These are phyloP conservation scores for Nicotiana undulata DNA, from an alignment of 257 asterid species.

Conservation along the genomic window DNA sequence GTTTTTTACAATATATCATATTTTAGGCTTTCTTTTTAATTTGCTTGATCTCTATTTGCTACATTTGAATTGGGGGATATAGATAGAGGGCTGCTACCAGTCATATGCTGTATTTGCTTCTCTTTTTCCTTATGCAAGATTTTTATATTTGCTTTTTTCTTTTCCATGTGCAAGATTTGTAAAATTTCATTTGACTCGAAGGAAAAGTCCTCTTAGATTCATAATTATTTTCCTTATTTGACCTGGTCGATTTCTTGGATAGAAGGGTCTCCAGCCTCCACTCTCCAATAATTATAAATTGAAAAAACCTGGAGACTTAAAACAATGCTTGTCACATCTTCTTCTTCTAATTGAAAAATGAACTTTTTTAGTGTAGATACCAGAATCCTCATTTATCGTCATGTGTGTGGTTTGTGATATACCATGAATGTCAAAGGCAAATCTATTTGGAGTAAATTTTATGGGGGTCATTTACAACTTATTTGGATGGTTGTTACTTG, in stretches of 20 bases:
- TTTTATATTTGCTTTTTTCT: not conserved
- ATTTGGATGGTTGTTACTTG: no score
- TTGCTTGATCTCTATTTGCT: no score
- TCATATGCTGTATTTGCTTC: no score
- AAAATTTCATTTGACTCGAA: not conserved
- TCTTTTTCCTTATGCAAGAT: not conserved
- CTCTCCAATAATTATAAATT: not conserved
- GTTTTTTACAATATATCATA: no score
- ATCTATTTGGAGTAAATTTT: no score
- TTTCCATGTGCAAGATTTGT: not conserved
- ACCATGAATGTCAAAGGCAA: no score
- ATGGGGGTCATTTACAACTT: no score
- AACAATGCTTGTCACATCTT: not conserved
- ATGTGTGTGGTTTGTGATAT: no score
- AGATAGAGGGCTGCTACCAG: not conserved
- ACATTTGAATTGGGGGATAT: no score
- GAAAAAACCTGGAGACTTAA: not conserved
- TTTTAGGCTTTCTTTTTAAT: no score
- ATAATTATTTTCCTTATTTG: not conserved
- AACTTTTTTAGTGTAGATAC: no score
- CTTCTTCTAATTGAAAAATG: not conserved
- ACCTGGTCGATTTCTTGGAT: not conserved
- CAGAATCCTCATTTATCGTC: no score
- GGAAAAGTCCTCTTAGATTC: not conserved
- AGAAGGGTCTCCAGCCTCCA: not conserved